Conservation (phyloP, 495 filamentous ascomycete species). For the Talaromyces ruber region DNA sequence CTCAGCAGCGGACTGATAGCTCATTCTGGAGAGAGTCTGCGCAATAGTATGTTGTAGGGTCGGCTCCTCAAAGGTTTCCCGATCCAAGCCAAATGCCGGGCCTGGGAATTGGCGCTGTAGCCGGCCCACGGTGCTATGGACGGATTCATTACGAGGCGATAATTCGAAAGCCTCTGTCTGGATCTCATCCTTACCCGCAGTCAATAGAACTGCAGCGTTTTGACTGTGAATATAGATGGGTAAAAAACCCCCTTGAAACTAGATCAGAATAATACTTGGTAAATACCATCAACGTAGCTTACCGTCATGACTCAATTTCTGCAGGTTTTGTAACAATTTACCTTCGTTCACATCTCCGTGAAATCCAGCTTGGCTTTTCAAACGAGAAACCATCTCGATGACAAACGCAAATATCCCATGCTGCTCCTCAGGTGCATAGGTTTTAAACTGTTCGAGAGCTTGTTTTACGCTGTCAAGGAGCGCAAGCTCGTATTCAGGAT, state of each 20-base stretch:
- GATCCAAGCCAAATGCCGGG: slow-evolving; percentile 27
- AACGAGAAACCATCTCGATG: slow-evolving; percentile 12
- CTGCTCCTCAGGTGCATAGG: slow-evolving; percentile 7
- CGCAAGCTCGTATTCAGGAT: slow-evolving; percentile 5
- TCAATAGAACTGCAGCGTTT: slow-evolving; percentile 51
- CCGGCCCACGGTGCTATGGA: slow-evolving; percentile 40
- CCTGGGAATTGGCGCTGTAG: slow-evolving; percentile 50
- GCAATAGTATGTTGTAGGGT: slow-evolving; percentile 29
- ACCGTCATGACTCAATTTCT: slow-evolving; percentile 10
- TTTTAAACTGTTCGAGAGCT: slow-evolving; percentile 17
- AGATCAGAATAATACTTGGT: neutral
- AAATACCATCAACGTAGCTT: neutral
- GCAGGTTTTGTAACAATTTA: slow-evolving; percentile 7
- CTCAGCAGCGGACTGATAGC: slow-evolving; percentile 23
- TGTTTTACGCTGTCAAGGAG: slow-evolving; percentile 12
- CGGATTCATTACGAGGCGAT: slow-evolving; percentile 33
- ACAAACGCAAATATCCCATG: slow-evolving; percentile 1
- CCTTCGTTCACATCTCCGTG: slow-evolving; percentile 11
- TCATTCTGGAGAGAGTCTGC: slow-evolving; percentile 34
- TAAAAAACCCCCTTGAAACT: slow-evolving; percentile 16
- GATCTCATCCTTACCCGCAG: slow-evolving; percentile 16
- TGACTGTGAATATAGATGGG: slow-evolving; percentile 44
- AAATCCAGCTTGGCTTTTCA: slow-evolving; percentile 10
- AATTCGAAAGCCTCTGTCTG: slow-evolving; percentile 50
- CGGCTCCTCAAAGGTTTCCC: slow-evolving; percentile 19